A percentile compares a stretch with the other conserved stretches of the same genome.
phyloP scores from a whole-genome alignment of 108 stramenopile genomes.

The Parietichytrium sp. region DNA sequence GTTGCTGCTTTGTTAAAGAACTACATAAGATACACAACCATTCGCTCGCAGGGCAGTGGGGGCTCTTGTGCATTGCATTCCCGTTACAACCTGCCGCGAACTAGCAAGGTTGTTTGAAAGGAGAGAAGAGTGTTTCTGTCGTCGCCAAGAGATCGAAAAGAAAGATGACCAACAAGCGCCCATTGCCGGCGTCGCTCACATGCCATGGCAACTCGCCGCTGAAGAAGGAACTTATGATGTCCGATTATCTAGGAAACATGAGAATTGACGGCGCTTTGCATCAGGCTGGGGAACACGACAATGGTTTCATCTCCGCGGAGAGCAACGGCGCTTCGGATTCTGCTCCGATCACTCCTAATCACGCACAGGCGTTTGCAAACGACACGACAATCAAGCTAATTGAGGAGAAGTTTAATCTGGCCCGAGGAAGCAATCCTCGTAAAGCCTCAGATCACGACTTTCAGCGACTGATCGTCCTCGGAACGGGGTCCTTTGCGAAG shows the following conservation, averaged over 20 bases:
- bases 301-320: too few relatives aligned
- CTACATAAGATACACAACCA: too few relatives aligned
- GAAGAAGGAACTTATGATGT: conserved; percentile 7
- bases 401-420: neutral
- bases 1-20: too few relatives aligned
- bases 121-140: too few relatives aligned
- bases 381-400: neutral
- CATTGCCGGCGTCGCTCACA: conserved; percentile 20
- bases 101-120: too few relatives aligned
- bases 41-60: too few relatives aligned
- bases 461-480: conserved; percentile 71
- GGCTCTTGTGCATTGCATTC: too few relatives aligned
- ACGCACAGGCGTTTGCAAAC: neutral
- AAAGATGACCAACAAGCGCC: conserved; percentile 18
- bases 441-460: conserved; percentile 48
- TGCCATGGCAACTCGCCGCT: conserved; percentile 11
- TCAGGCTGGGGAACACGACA: neutral
- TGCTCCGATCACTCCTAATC: neutral
- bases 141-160: too few relatives aligned
- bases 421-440: neutral
- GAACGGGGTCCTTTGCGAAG: conserved; percentile 62
- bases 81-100: too few relatives aligned
- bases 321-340: too few relatives aligned
- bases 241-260: neutral
- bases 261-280: neutral